phyloP scores from a whole-genome alignment of 257 asterid species.

The Plantago elongata region DNA sequence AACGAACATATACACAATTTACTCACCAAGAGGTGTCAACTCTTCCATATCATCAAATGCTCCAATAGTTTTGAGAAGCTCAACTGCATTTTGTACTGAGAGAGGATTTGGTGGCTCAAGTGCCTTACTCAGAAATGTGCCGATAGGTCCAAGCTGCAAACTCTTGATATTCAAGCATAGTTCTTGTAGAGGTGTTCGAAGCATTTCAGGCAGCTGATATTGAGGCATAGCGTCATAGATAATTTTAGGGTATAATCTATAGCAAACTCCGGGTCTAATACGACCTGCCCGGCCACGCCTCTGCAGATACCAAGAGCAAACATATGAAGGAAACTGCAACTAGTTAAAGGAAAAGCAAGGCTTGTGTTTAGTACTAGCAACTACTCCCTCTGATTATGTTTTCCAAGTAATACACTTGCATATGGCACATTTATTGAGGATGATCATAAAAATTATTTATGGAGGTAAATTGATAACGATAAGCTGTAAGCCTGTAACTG shows the following conservation, averaged over 20 bases:
- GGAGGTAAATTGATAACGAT: too few species aligned
- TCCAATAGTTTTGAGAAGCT: slow-evolving; percentile 92
- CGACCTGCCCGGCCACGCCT: slow-evolving; percentile 99
- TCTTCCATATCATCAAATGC: slow-evolving; percentile 85
- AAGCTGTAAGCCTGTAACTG: too few species aligned
- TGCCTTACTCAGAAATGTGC: slow-evolving; percentile 79
- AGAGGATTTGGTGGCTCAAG: slow-evolving; percentile 94
- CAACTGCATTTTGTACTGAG: slow-evolving; percentile 87
- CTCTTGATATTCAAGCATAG: slow-evolving; percentile 89
- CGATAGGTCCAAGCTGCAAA: slow-evolving; percentile 69
- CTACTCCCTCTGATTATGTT: too few species aligned
- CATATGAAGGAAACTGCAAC: too few species aligned
- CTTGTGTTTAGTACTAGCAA: too few species aligned
- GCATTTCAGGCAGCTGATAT: slow-evolving; percentile 96
- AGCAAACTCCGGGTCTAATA: slow-evolving; percentile 95
- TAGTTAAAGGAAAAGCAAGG: neutral
- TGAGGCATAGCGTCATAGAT: slow-evolving; percentile 83
- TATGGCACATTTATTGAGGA: too few species aligned
- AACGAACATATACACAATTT: neutral
- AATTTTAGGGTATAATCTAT: slow-evolving; percentile 75
- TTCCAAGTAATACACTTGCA: too few species aligned
- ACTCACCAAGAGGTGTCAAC: slow-evolving; percentile 92
- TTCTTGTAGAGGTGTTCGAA: slow-evolving; percentile 97
- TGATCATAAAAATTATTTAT: too few species aligned
- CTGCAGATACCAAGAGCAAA: slow-evolving; percentile 32